Conservation (phyloP, 169 alveolate species). For the Cryptosporidium sp. region DNA sequence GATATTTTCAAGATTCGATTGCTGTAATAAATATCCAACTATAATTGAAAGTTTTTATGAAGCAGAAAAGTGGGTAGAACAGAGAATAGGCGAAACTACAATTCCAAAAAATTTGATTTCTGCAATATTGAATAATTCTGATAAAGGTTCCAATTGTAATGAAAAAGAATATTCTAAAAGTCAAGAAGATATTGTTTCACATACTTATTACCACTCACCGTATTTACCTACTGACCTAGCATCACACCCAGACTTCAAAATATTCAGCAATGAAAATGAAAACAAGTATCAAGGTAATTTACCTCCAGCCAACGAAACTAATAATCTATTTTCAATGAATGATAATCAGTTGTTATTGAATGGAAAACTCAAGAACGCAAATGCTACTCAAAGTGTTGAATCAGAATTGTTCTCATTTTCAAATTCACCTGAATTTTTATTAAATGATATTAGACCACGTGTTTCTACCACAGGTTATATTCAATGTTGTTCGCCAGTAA, state of each 20-base stretch:
- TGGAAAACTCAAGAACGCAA: neutral
- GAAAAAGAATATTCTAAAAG: neutral
- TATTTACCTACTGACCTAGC: constrained; percentile 72
- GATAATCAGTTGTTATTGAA: neutral
- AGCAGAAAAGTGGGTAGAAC: constrained; percentile 59
- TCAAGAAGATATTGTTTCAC: neutral
- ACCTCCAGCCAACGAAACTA: neutral
- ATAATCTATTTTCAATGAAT: constrained; percentile 3
- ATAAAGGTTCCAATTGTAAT: neutral
- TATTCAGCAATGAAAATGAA: constrained; percentile 4
- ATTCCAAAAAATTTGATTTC: constrained; percentile 27
- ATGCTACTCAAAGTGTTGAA: neutral
- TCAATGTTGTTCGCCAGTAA: constrained; percentile 55
- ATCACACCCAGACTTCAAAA: constrained; percentile 65
- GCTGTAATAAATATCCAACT: constrained; percentile 6
- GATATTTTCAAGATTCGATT: constrained; percentile 3
- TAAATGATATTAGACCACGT: constrained; percentile 20
- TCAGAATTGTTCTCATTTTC: constrained; percentile 19
- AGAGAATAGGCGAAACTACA: constrained; percentile 48
- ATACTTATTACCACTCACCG: constrained; percentile 40
- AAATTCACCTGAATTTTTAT: neutral
- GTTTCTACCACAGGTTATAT: constrained; percentile 21
- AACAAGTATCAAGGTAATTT: constrained; percentile 2
- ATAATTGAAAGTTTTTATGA: constrained; percentile 29
- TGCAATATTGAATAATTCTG: neutral